Evolutionary conservation across 129 eudicot species (phyloP), one percentile per base, ranked within the genome.

Genomic region (Flaveria trinervia): DNA sequence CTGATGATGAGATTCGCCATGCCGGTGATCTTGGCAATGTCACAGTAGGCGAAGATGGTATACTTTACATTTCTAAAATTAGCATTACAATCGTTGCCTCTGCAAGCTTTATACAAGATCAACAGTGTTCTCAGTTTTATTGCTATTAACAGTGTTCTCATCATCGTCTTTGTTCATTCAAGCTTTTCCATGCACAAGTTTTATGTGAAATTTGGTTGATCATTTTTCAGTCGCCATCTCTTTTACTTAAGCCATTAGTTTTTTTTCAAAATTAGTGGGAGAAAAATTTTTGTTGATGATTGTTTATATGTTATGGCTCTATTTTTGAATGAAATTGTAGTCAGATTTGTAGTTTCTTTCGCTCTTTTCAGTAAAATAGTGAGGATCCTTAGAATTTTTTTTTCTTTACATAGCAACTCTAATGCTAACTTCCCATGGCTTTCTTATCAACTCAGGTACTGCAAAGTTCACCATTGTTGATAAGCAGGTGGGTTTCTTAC

Each of bases 21-120:
- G 98, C 98, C 81, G 98, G 98, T 68, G 98, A 93, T 84, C 98
- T 93, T 68, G 98, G 98, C 51, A 93, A 93, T 75, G 80, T 93
- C 55, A 87, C 88, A 44, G 98, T 84, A 41, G 92, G 98, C 64
- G 97, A 90, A 72, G 97, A 93, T 81, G 98, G 98, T 93, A 93
- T 68, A 52, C 44, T 74, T 59, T 67, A 41, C 55, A 16, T 39
- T 56, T 77, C 18, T 16, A 71, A 14, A 39, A 8, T 11, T 50
- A 22, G 48, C 72, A 13, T n/a, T 68, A 17, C 33, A 26, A 11
- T 26, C 43, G 20, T 78, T 44, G 51, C 8, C 15, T 9, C 20
- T 50, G 52, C 51, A 50, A 51, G 41, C 13, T 36, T 0, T 15
- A 39, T 56, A 44, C 64, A 64, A 16, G 36, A 77, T 33, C 30